Evolutionary conservation across 495 filamentous ascomycete genomes (phyloP), one percentile per base, ranked within the genome.

Genomic region (Penicillium arizonense): DNA sequence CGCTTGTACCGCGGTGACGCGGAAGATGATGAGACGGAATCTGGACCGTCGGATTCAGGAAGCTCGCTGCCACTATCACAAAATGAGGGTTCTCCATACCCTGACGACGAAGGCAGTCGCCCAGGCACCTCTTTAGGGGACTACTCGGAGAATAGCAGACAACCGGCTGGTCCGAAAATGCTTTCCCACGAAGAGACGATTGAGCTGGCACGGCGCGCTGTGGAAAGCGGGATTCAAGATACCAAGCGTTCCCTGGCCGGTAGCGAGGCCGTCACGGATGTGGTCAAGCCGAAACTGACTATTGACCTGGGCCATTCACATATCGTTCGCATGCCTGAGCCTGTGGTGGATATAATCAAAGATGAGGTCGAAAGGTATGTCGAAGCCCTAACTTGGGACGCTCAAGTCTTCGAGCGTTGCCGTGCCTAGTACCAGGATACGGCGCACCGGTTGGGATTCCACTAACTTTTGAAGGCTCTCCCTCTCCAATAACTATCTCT

Each of bases 261-360:
- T 47, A 84, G 79, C 33, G 86, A 85, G 49, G 84, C 79, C 46
- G 81, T 88, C 16, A 86, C 79, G 49, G 83, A 82, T 65, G 84
- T 82, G 14, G 76, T 89, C 47, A 87, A 89, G 69, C 82, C 78
- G 16, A 90, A 91, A 34, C 76, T 96, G 55, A 96, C 92, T 12
- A 86, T 98, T 61, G 90, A 96, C 67, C 73, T 98, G 62, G 90
- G 89, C 55, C 85, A 92, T 67, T 88, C 86, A 53, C 83, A 85
- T 56, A 92, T 98, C 36, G 78, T 81, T 41, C 81, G 76, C 52
- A 82, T 98, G 60, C 92, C 93, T 1, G 88, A 92, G 38, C 88
- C 93, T 55, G 89, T 96, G 47, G 85, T 97, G 30, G 90, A 94
- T 65, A 83, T 96, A 57, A 91, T 98, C 47, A 95, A 91, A 72